Percentiles rank a stretch among this genome's conserved stretches.
phyloP scores from a whole-genome alignment of 2,329 filamentous ascomycete genomes.

The Aspergillus sp. region DNA sequence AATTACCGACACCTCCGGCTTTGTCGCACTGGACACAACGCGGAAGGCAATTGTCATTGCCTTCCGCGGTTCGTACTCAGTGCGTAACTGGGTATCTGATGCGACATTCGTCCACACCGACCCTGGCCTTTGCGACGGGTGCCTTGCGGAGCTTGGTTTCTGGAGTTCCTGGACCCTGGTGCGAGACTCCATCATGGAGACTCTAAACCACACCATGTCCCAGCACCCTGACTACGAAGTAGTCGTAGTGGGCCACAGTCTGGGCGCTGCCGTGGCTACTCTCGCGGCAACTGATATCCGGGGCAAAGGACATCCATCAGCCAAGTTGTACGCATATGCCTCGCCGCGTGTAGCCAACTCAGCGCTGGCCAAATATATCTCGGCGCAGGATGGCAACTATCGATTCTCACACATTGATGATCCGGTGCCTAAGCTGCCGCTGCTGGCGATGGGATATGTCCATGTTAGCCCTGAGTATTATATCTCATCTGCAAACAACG shows the following conservation, averaged over 20 bases:
- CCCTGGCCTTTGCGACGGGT: conserved; percentile 38
- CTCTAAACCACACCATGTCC: not conserved
- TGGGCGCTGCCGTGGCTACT: conserved; percentile 59
- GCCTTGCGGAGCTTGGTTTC: conserved; percentile 41
- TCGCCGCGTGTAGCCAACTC: conserved; percentile 60
- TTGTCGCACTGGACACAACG: conserved; percentile 42
- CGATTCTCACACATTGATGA: conserved; percentile 63
- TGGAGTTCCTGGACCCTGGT: conserved; percentile 38
- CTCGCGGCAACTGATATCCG: conserved; percentile 55
- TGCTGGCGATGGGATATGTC: conserved; percentile 53
- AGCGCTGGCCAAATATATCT: conserved; percentile 49
- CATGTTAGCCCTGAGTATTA: conserved; percentile 68
- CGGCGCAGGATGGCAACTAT: conserved; percentile 47
- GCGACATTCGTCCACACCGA: conserved; percentile 19
- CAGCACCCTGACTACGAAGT: conserved; percentile 32
- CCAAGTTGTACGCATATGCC: conserved; percentile 61
- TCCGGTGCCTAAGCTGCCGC: conserved; percentile 61
- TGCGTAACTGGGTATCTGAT: conserved; percentile 22
- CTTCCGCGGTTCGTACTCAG: conserved; percentile 32
- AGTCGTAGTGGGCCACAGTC: conserved; percentile 56
- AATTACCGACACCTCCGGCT: conserved; percentile 41
- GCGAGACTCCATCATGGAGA: conserved; percentile 28
- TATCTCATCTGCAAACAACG: conserved; percentile 34
- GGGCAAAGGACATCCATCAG: conserved; percentile 32
- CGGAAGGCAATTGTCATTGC: conserved; percentile 32